Conservation (phyloP, 139 green algal species). For the Nannochloris sp. region DNA sequence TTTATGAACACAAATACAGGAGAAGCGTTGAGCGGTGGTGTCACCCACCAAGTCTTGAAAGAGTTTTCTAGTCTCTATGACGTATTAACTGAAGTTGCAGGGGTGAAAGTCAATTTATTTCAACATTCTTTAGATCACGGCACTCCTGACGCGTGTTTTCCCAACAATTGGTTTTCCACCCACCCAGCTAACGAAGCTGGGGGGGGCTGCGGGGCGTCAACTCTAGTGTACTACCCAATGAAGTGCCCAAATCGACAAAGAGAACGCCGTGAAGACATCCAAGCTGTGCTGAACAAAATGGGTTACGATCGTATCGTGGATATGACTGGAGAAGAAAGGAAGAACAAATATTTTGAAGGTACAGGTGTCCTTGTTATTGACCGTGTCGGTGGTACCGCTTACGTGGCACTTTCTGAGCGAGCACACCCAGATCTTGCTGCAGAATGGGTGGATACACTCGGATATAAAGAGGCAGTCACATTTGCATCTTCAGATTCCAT, state of each 20-base stretch:
- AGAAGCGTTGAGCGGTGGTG: background rate
- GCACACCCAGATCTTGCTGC: conserved; percentile 60
- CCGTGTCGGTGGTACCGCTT: conserved; percentile 79
- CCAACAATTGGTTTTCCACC: conserved; percentile 95
- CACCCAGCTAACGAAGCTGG: conserved; percentile 41
- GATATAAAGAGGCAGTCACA: conserved; percentile 58
- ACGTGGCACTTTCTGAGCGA: conserved; percentile 78
- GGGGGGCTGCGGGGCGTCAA: conserved; percentile 41
- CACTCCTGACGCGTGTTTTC: conserved; percentile 91
- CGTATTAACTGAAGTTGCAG: conserved; percentile 65
- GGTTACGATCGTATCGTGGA: conserved; percentile 61
- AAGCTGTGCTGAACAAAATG: conserved; percentile 38
- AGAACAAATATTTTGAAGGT: conserved; percentile 69
- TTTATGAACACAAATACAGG: conserved; percentile 69
- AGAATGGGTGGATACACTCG: conserved; percentile 51
- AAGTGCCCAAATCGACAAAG: conserved; percentile 76
- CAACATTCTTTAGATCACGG: conserved; percentile 69
- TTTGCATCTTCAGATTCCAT: conserved; percentile 37
- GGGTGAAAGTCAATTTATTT: conserved; percentile 41
- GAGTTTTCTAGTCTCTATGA: conserved; percentile 76
- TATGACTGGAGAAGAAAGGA: conserved; percentile 46
- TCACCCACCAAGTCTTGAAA: conserved; percentile 44
- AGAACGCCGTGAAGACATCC: conserved; percentile 72
- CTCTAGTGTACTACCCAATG: conserved; percentile 89
- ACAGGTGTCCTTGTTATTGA: conserved; percentile 89